phyloP scores from a whole-genome alignment of 2,329 filamentous ascomycete species.

The Ceratocystis albifundus region DNA sequence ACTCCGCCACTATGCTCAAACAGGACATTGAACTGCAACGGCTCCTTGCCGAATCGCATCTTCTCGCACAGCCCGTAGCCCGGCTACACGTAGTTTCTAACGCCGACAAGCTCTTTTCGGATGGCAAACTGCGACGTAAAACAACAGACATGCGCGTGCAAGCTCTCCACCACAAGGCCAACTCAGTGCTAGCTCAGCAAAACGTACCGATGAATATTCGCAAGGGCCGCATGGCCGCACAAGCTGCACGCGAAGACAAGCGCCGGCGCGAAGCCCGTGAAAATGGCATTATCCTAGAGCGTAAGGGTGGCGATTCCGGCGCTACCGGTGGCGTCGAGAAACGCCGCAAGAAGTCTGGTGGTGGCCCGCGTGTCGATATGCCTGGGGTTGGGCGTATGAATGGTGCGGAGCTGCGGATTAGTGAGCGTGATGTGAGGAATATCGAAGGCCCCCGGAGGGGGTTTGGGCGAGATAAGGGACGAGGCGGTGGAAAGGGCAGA shows the following conservation, averaged over 20 bases:
- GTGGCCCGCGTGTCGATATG: slow-evolving; percentile 55
- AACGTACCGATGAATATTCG: slow-evolving; percentile 84
- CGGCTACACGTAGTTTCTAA: slow-evolving; percentile 33
- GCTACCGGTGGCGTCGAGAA: slow-evolving; percentile 28
- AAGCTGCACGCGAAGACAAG: slow-evolving; percentile 52
- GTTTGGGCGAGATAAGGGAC: slow-evolving; percentile 23
- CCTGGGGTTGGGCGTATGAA: slow-evolving; percentile 71
- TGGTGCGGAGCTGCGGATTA: slow-evolving; percentile 68
- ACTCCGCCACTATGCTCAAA: slow-evolving; percentile 60
- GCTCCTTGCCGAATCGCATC: slow-evolving; percentile 81
- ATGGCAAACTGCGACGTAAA: slow-evolving; percentile 64
- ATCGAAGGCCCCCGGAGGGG: slow-evolving; percentile 46
- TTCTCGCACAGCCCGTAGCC: slow-evolving; percentile 48
- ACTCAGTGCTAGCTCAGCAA: slow-evolving; percentile 60
- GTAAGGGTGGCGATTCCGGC: slow-evolving; percentile 28
- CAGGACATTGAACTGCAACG: slow-evolving; percentile 89
- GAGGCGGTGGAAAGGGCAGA: slow-evolving; percentile 27
- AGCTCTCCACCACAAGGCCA: slow-evolving; percentile 56
- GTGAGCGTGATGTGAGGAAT: slow-evolving; percentile 59
- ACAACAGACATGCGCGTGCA: slow-evolving; percentile 76
- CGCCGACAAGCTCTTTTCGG: slow-evolving; percentile 36
- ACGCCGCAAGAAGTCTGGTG: slow-evolving; percentile 29
- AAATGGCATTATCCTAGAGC: slow-evolving; percentile 81
- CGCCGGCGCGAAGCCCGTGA: slow-evolving; percentile 70
- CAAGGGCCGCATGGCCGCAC: slow-evolving; percentile 68